A percentile compares a stretch with the other conserved stretches of the same genome.
phyloP scores from a whole-genome alignment of 75 land plant genomes.

The Isoetes taiwanensis region DNA sequence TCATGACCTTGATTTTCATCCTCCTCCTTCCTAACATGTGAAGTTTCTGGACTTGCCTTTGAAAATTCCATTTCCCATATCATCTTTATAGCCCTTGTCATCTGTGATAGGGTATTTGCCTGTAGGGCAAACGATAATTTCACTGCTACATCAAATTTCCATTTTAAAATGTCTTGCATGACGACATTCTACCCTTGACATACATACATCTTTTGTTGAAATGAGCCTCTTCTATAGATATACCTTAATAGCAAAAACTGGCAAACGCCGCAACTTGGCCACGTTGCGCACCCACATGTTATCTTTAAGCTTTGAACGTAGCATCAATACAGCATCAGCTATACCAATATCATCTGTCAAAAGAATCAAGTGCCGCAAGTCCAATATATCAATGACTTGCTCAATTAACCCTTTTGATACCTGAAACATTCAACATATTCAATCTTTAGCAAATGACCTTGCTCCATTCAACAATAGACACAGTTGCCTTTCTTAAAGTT shows the following conservation, averaged over 20 bases:
- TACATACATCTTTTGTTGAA: neutral
- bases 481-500: too few relatives aligned
- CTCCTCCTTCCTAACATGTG: slow-evolving; percentile 9
- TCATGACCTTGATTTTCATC: neutral
- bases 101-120: slow-evolving; percentile 88
- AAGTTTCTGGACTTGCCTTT: slow-evolving; percentile 8
- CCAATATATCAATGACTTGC: slow-evolving; percentile 84
- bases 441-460: too few relatives aligned
- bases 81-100: slow-evolving; percentile 85
- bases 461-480: too few relatives aligned
- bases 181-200: too few relatives aligned
- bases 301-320: slow-evolving; percentile 57
- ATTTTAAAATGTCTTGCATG: neutral
- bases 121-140: slow-evolving; percentile 15
- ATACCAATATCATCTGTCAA: slow-evolving; percentile 67
- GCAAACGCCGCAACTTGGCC: slow-evolving; percentile 69
- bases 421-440: too few relatives aligned
- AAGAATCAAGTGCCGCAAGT: slow-evolving; percentile 55
- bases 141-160: neutral
- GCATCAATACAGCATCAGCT: slow-evolving; percentile 75
- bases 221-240: neutral
- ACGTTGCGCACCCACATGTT: slow-evolving; percentile 84
- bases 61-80: slow-evolving; percentile 55
- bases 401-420: slow-evolving; percentile 63
- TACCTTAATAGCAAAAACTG: slow-evolving; percentile 95